These are phyloP conservation scores for Chlorophyllum brunneum DNA, from an alignment of 768 basidiomycete genomes.

Conservation along the genomic window DNA sequence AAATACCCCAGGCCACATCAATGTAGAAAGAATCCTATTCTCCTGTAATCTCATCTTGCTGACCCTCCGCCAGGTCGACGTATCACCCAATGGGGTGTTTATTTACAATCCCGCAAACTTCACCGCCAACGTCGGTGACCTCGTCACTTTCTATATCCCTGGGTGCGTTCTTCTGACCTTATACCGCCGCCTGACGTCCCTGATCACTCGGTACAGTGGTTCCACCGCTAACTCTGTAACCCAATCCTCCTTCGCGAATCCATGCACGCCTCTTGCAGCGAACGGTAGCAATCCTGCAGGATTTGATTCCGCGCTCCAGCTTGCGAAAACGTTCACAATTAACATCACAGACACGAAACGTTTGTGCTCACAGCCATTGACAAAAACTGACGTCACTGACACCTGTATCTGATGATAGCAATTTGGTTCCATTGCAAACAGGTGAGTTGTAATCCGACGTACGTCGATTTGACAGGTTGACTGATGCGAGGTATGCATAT, in stretches of 20 bases:
- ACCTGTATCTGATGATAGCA: slow-evolving; percentile 25
- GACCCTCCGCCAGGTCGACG: slow-evolving; percentile 34
- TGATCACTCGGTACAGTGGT: slow-evolving; percentile 4
- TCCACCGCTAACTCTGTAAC: slow-evolving; percentile 47
- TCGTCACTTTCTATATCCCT: slow-evolving; percentile 53
- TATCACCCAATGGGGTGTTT: slow-evolving; percentile 33
- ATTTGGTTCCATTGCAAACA: slow-evolving; percentile 58
- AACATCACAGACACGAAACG: slow-evolving; percentile 43
- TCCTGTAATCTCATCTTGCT: not conserved
- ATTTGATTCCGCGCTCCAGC: slow-evolving; percentile 52
- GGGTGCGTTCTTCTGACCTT: slow-evolving; percentile 27
- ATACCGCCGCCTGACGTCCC: slow-evolving; percentile 20
- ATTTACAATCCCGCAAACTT: slow-evolving; percentile 43
- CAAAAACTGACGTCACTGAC: not conserved
- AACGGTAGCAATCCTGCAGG: slow-evolving; percentile 33
- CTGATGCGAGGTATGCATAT: not conserved
- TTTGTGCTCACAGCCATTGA: slow-evolving; percentile 23
- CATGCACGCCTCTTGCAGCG: slow-evolving; percentile 47
- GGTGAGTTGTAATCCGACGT: slow-evolving; percentile 14
- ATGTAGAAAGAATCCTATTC: slow-evolving; percentile 25
- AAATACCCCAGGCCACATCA: slow-evolving; percentile 29
- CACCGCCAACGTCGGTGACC: slow-evolving; percentile 44
- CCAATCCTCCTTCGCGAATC: slow-evolving; percentile 49
- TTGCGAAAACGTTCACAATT: slow-evolving; percentile 38
- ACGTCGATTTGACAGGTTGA: not conserved